These are phyloP conservation scores for Ophiostoma sp. DNA, from an alignment of 2,329 filamentous ascomycete species.

Conservation along the genomic window DNA sequence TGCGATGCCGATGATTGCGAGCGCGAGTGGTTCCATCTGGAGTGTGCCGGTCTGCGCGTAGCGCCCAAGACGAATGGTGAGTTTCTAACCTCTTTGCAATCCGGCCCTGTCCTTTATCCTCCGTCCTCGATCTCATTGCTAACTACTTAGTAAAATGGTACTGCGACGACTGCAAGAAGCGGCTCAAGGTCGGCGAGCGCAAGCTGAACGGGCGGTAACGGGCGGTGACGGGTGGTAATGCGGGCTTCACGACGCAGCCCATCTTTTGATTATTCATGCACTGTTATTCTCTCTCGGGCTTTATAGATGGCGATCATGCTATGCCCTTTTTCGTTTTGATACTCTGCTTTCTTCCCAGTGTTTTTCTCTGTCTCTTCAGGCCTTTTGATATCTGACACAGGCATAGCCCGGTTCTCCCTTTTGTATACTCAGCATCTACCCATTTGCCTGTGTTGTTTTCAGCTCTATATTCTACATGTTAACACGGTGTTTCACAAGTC, in stretches of 20 bases:
- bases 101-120: not conserved
- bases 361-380: not conserved
- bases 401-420: not conserved
- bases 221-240: slow-evolving; percentile 34
- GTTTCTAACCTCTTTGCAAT: slow-evolving; percentile 28
- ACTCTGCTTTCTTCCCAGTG: not conserved
- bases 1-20: slow-evolving; percentile 69
- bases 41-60: slow-evolving; percentile 72
- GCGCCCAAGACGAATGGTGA: slow-evolving; percentile 70
- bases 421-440: not conserved
- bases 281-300: not conserved
- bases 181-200: slow-evolving; percentile 45
- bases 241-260: slow-evolving; percentile 1
- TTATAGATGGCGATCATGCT: slow-evolving; percentile 1
- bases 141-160: slow-evolving; percentile 65
- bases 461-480: not conserved
- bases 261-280: not conserved
- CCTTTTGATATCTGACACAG: not conserved
- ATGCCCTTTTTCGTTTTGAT: not conserved
- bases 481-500: not conserved
- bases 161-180: slow-evolving; percentile 71
- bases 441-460: not conserved
- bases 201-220: slow-evolving; percentile 36
- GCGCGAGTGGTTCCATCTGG: slow-evolving; percentile 78
- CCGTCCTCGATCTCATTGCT: not conserved